phyloP scores from a whole-genome alignment of 1,284 basidiomycete species.

The Ustilago cynodontis region DNA sequence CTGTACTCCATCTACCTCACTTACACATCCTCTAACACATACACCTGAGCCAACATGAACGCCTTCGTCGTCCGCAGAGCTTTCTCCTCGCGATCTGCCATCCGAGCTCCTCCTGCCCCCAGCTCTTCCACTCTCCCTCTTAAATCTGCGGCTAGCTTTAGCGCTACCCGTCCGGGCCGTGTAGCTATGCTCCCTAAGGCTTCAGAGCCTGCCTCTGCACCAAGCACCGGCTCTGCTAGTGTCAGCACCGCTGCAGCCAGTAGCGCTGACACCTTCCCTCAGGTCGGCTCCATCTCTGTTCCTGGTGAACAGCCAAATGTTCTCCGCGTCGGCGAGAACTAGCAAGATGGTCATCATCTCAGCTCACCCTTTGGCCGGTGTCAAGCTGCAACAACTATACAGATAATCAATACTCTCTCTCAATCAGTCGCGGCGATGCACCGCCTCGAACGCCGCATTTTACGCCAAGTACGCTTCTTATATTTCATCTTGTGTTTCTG shows the following conservation, averaged over 20 bases:
- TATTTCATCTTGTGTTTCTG: too few species aligned
- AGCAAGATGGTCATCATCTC: neutral
- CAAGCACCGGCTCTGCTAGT: conserved; percentile 19
- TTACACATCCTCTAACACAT: neutral
- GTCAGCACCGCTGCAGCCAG: conserved; percentile 30
- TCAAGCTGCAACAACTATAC: neutral
- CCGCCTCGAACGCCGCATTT: neutral
- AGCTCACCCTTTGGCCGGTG: too few species aligned
- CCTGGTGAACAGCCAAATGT: conserved; percentile 37
- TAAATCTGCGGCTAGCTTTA: conserved; percentile 14
- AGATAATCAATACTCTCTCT: neutral
- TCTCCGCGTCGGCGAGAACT: conserved; percentile 26
- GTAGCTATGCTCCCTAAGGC: conserved; percentile 49
- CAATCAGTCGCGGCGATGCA: too few species aligned
- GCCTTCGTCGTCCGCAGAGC: conserved; percentile 29
- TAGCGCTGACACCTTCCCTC: conserved; percentile 22
- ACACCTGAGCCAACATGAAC: conserved; percentile 20
- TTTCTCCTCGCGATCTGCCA: conserved; percentile 45
- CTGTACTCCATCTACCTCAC: neutral
- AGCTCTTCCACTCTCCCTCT: conserved; percentile 19
- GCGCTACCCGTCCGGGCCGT: conserved; percentile 19
- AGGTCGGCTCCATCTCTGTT: conserved; percentile 32
- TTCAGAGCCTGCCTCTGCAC: conserved; percentile 15
- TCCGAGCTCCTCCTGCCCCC: conserved; percentile 46
- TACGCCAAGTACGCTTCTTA: neutral